Evolutionary conservation across 1,284 basidiomycete genomes (phyloP).

Genomic region (Austroboletus olivaceoglutinosus): DNA sequence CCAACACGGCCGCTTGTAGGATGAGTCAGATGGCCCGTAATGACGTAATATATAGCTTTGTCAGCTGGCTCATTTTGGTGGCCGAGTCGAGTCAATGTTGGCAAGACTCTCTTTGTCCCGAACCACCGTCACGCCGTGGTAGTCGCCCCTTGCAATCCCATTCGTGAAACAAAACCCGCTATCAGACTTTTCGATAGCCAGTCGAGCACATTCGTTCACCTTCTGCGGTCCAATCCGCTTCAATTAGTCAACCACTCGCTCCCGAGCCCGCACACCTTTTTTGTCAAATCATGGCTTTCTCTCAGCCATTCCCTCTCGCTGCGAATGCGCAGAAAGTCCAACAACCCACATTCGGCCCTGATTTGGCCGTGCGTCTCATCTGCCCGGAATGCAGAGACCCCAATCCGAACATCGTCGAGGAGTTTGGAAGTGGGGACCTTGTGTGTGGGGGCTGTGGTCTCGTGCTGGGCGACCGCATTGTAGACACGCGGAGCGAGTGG

Average conservation of each 20-base stretch:
- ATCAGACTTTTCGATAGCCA: background rate
- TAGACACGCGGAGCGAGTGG: conserved; percentile 98
- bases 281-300: conserved; percentile 43
- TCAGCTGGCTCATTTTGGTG: conserved; percentile 21
- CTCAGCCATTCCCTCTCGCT: conserved; percentile 73
- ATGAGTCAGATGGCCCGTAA: background rate
- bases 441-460: conserved; percentile 97
- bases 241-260: conserved; percentile 19
- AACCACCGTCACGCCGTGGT: conserved; percentile 25
- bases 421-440: conserved; percentile 96
- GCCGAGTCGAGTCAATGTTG: conserved; percentile 4
- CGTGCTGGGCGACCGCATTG: conserved; percentile 93
- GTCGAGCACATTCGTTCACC: conserved; percentile 21
- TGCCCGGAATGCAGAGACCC: conserved; percentile 94
- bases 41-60: conserved; percentile 17
- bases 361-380: conserved; percentile 86
- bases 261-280: conserved; percentile 9
- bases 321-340: conserved; percentile 46
- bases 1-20: background rate
- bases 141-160: conserved; percentile 10
- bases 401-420: conserved; percentile 93
- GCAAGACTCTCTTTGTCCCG: conserved; percentile 14
- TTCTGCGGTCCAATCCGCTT: conserved; percentile 14
- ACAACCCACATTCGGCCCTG: conserved; percentile 67
- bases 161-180: background rate